These are phyloP conservation scores for Auxenochlorella protothecoides DNA, from an alignment of 139 green algal species.

Conservation along the genomic window DNA sequence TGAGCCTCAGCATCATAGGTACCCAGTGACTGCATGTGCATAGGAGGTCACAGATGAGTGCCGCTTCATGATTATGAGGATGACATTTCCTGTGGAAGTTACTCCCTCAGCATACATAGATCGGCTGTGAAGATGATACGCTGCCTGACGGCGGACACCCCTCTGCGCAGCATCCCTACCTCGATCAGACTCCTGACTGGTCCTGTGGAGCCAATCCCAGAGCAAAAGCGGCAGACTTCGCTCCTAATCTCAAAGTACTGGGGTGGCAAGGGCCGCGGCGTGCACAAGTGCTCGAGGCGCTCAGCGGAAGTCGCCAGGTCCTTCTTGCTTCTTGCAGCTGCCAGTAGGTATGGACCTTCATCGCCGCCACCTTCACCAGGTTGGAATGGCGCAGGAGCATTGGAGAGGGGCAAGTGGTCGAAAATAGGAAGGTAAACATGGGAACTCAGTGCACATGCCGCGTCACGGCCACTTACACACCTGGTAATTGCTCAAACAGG, in stretches of 20 bases:
- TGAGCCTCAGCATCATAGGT: too few relatives aligned
- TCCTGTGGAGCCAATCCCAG: background rate
- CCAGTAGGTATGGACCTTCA: too few relatives aligned
- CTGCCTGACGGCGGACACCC: too few relatives aligned
- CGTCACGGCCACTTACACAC: background rate
- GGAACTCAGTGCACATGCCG: background rate
- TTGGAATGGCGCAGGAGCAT: too few relatives aligned
- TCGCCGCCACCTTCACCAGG: too few relatives aligned
- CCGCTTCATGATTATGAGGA: too few relatives aligned
- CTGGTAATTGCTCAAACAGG: background rate
- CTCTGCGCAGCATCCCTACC: background rate
- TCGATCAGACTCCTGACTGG: background rate
- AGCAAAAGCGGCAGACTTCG: constrained; percentile 28
- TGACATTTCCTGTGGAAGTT: too few relatives aligned
- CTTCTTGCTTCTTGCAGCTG: too few relatives aligned
- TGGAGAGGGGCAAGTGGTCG: background rate
- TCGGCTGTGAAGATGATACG: too few relatives aligned
- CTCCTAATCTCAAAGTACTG: constrained; percentile 50
- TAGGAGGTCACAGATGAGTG: too few relatives aligned
- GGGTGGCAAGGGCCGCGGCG: constrained; percentile 59
- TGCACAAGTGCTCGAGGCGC: constrained; percentile 24
- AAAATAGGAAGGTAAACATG: background rate
- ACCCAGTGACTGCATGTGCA: too few relatives aligned
- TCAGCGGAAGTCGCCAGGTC: background rate
- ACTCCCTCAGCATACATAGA: too few relatives aligned